Evolutionary conservation across 2,329 filamentous ascomycete species (phyloP).

Genomic region (Microdochium trichocladiopsis): DNA sequence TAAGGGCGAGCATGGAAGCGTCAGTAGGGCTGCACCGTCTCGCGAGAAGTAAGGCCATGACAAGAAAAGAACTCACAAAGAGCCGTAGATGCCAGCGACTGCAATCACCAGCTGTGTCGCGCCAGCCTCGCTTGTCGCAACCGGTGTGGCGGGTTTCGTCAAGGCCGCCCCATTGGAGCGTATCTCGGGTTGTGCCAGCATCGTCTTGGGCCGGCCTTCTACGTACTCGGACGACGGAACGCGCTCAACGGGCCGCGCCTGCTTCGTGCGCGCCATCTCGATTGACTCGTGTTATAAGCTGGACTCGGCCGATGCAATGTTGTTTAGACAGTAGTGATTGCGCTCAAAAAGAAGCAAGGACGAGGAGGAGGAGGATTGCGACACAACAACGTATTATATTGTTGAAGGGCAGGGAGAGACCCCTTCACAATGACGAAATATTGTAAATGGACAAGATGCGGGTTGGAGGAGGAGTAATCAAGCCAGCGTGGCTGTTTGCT

Average conservation of each 20-base stretch:
- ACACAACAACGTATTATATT: too few species aligned
- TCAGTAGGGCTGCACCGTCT: conserved; percentile 1
- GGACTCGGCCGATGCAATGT: too few species aligned
- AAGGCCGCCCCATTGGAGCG: conserved; percentile 14
- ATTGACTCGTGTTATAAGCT: too few species aligned
- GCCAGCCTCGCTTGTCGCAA: conserved; percentile 41
- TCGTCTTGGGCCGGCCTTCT: conserved; percentile 24
- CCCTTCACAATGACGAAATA: background rate
- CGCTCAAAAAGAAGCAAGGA: too few species aligned
- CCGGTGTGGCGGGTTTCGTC: background rate
- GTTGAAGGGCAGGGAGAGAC: too few species aligned
- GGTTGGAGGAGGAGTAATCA: background rate
- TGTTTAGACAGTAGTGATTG: too few species aligned
- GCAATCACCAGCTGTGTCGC: conserved; percentile 73
- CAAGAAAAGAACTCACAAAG: conserved; percentile 60
- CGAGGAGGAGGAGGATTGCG: too few species aligned
- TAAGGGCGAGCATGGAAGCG: conserved; percentile 21
- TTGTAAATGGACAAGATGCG: background rate
- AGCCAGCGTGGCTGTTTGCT: background rate
- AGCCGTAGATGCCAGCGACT: conserved; percentile 92
- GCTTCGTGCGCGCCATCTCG: background rate
- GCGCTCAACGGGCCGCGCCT: conserved; percentile 44
- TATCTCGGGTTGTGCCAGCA: conserved; percentile 4
- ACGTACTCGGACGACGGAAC: conserved; percentile 61
- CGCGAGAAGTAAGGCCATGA: background rate